These are phyloP conservation scores for Choricystis sp. DNA, from an alignment of 139 green algal species.

Conservation along the genomic window DNA sequence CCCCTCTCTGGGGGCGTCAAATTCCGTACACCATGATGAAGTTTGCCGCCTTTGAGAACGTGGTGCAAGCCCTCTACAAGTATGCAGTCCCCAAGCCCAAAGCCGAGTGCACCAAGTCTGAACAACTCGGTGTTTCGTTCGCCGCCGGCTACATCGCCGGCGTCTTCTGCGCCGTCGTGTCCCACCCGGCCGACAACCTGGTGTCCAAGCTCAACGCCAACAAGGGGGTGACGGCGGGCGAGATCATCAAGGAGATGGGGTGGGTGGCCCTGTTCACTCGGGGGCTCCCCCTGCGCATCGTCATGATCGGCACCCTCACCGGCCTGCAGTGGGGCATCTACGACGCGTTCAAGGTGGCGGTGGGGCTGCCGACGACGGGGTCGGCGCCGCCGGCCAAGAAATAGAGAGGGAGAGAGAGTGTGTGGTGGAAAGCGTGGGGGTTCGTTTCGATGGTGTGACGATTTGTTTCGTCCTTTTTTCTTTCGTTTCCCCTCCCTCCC, in stretches of 20 bases:
- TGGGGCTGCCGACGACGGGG: constrained; percentile 31
- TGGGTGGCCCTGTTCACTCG: constrained; percentile 58
- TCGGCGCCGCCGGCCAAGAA: neutral
- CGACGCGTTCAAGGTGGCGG: constrained; percentile 34
- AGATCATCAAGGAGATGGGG: constrained; percentile 72
- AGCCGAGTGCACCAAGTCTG: constrained; percentile 67
- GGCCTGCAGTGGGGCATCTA: constrained; percentile 47
- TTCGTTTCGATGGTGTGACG: no score
- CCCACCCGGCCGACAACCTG: constrained; percentile 83
- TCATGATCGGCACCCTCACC: constrained; percentile 87
- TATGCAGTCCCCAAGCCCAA: constrained; percentile 83
- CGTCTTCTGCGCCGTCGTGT: constrained; percentile 78
- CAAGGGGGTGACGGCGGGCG: constrained; percentile 42
- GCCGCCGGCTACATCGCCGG: constrained; percentile 73
- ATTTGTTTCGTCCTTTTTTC: no score
- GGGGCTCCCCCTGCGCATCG: constrained; percentile 71
- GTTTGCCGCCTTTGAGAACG: constrained; percentile 84
- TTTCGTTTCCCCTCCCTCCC: no score
- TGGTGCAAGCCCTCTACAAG: constrained; percentile 73
- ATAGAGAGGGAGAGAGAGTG: no score
- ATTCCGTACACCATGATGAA: constrained; percentile 97
- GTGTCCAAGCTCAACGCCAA: constrained; percentile 83
- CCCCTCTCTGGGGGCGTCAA: constrained; percentile 75
- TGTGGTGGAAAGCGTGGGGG: no score
- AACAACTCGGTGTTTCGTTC: constrained; percentile 84